These are phyloP conservation scores for Globisporangium nagaii DNA, from an alignment of 352 stramenopile species.

Conservation along the genomic window DNA sequence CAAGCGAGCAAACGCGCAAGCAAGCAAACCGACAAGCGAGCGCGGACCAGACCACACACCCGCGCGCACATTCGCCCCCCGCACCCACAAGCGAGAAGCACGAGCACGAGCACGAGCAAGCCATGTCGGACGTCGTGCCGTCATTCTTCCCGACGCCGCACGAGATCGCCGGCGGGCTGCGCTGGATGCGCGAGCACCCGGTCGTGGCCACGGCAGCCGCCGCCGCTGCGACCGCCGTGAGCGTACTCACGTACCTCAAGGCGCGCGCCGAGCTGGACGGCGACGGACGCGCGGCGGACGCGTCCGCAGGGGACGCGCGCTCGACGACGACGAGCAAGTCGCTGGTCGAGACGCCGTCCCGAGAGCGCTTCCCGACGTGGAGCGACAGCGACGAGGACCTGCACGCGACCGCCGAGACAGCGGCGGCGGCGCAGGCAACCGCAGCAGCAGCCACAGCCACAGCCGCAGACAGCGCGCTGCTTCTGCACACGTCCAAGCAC, in stretches of 20 bases:
- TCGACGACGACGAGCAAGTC: slow-evolving; percentile 6
- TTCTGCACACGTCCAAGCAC: slow-evolving; percentile 9
- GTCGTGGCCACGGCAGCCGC: slow-evolving; percentile 64
- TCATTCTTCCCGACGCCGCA: slow-evolving; percentile 79
- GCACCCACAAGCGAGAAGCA: not conserved
- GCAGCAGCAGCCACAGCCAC: slow-evolving; percentile 5
- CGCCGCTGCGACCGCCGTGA: slow-evolving; percentile 62
- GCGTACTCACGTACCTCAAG: slow-evolving; percentile 60
- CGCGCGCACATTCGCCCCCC: too few species aligned
- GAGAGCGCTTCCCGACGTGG: slow-evolving; percentile 24
- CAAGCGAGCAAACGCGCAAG: not conserved
- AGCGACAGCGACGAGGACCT: slow-evolving; percentile 16
- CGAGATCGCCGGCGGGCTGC: slow-evolving; percentile 69
- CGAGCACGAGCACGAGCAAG: not conserved
- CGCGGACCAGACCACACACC: not conserved
- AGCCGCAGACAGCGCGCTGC: not conserved
- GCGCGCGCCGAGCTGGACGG: slow-evolving; percentile 19
- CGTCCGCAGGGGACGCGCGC: too few species aligned
- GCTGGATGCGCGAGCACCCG: slow-evolving; percentile 68
- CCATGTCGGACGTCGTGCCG: slow-evolving; percentile 56
- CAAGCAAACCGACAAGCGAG: not conserved
- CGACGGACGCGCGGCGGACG: not conserved
- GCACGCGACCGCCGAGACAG: not conserved
- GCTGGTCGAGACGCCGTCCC: not conserved
- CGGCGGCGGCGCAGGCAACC: not conserved